Percentiles rank a stretch among this genome's conserved stretches.
Conservation (phyloP, 805 yeast species). For the Candida khao-thaluensis region DNA sequence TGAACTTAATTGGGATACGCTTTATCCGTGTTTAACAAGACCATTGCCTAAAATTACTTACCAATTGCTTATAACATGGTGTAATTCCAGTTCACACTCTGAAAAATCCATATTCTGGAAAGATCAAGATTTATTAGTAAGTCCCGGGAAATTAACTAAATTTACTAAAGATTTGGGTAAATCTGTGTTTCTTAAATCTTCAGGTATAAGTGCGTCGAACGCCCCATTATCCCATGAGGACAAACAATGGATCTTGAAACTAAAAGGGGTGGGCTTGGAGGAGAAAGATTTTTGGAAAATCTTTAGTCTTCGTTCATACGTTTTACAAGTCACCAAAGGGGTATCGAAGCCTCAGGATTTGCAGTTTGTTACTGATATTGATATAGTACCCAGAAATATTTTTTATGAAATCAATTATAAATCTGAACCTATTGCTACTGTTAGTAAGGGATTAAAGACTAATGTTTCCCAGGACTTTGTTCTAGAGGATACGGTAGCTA, state of each 20-base stretch:
- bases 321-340: constrained; percentile 54
- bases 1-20: constrained; percentile 60
- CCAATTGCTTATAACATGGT: constrained; percentile 13
- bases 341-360: constrained; percentile 5
- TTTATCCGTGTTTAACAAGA: constrained; percentile 64
- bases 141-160: constrained; percentile 21
- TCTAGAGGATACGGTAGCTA: neutral
- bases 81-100: constrained; percentile 29
- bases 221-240: constrained; percentile 60
- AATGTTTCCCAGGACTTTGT: constrained; percentile 15
- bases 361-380: neutral
- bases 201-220: constrained; percentile 4
- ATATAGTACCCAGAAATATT: constrained; percentile 29
- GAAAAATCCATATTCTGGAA: constrained; percentile 80
- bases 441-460: constrained; percentile 21
- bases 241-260: constrained; percentile 66
- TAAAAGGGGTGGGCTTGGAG: constrained; percentile 69
- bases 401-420: constrained; percentile 40
- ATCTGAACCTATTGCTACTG: constrained; percentile 28
- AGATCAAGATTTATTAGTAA: constrained; percentile 25
- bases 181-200: constrained; percentile 21
- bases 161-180: constrained; percentile 36
- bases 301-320: constrained; percentile 64
- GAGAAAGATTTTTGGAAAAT: constrained; percentile 83
- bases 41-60: constrained; percentile 44